Conservation (phyloP, 345 rosid species). For the Litchi chinensis region DNA sequence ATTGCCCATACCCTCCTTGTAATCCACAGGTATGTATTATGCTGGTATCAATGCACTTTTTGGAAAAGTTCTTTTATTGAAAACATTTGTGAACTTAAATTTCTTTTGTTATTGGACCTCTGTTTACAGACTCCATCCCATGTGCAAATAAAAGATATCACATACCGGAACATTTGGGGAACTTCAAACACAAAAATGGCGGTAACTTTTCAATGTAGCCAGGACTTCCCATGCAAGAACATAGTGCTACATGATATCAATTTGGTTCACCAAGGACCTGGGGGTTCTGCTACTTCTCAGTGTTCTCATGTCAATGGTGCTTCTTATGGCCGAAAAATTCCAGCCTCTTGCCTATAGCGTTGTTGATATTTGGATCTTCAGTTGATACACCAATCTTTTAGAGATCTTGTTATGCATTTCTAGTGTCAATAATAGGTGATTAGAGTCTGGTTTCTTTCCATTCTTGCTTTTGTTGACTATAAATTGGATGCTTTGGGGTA, state of each 20-base stretch:
- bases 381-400: too few relatives aligned
- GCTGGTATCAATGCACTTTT: too few relatives aligned
- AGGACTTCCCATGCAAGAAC: conserved; percentile 17
- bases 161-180: conserved; percentile 36
- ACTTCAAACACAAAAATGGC: conserved; percentile 29
- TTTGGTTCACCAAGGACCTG: neutral
- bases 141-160: conserved; percentile 33
- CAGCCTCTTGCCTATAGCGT: conserved; percentile 30
- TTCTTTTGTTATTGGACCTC: too few relatives aligned
- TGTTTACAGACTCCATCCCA: conserved; percentile 23
- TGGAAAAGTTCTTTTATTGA: too few relatives aligned
- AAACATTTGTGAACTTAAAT: too few relatives aligned
- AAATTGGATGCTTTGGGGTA: too few relatives aligned
- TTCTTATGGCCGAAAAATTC: conserved; percentile 23
- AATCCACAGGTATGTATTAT: conserved; percentile 8
- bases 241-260: conserved; percentile 24
- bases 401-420: too few relatives aligned
- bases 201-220: conserved; percentile 29
- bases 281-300: neutral
- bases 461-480: too few relatives aligned
- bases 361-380: neutral
- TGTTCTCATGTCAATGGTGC: conserved; percentile 27
- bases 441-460: too few relatives aligned
- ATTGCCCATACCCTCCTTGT: conserved; percentile 35
- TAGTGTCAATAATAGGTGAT: too few relatives aligned